Percentiles rank a stretch among this genome's conserved stretches.
phyloP scores from a whole-genome alignment of 148 eudicot genomes.

The Nyssa sinensis region DNA sequence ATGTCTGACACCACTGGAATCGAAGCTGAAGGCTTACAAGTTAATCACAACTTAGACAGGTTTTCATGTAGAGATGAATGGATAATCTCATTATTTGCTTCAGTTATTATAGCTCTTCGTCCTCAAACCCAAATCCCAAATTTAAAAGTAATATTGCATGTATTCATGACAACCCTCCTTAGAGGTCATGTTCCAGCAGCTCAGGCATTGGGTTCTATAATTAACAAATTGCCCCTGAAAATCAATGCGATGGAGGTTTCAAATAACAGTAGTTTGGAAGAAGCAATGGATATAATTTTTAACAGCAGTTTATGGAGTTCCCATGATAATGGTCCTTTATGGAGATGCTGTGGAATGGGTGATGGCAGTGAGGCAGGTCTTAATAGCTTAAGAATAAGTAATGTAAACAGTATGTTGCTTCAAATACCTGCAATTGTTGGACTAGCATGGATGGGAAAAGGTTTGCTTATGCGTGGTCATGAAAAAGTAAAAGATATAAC shows the following conservation, averaged over 20 bases:
- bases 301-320: constrained; percentile 30
- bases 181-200: constrained; percentile 75
- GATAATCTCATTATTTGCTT: constrained; percentile 74
- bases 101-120: constrained; percentile 70
- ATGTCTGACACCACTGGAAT: constrained; percentile 21
- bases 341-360: constrained; percentile 16
- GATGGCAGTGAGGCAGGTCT: constrained; percentile 27
- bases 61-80: constrained; percentile 54
- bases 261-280: constrained; percentile 46
- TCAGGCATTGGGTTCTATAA: constrained; percentile 91
- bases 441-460: constrained; percentile 96
- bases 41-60: constrained; percentile 22
- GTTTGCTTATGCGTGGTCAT: constrained; percentile 90
- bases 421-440: constrained; percentile 47
- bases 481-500: constrained; percentile 70
- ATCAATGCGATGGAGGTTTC: constrained; percentile 28
- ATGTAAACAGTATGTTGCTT: constrained; percentile 16
- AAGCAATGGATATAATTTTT: constrained; percentile 53
- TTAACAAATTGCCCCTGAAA: constrained; percentile 66
- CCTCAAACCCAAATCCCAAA: constrained; percentile 58
- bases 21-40: constrained; percentile 35
- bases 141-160: constrained; percentile 36
- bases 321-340: constrained; percentile 24
- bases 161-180: constrained; percentile 42
- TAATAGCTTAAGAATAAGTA: constrained; percentile 20